Percentiles rank a stretch among this genome's conserved stretches.
These are phyloP conservation scores for Dillenia suffruticosa DNA, from an alignment of 164 flowering plant species.

Conservation along the genomic window DNA sequence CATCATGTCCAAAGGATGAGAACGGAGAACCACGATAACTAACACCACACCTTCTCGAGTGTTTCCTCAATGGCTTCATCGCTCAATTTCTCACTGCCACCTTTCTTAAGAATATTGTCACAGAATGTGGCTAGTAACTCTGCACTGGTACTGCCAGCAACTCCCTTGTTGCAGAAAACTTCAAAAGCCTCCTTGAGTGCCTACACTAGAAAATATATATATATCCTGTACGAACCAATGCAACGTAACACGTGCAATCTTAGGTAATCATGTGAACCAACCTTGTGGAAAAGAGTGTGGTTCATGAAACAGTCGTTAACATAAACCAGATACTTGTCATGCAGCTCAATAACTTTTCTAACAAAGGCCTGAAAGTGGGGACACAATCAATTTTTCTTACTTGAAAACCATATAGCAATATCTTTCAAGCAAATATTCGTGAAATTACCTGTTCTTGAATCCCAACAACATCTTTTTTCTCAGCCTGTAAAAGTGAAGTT, in stretches of 20 bases:
- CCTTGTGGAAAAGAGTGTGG: slow-evolving; percentile 95
- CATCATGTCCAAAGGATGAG: not conserved
- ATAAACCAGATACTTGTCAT: slow-evolving; percentile 85
- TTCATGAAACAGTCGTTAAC: slow-evolving; percentile 73
- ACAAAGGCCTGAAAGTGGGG: slow-evolving; percentile 64
- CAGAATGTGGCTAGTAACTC: slow-evolving; percentile 90
- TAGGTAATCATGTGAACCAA: slow-evolving; percentile 14
- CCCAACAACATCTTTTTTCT: slow-evolving; percentile 71
- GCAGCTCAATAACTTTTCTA: slow-evolving; percentile 86
- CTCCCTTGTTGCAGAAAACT: slow-evolving; percentile 86
- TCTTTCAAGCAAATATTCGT: not conserved
- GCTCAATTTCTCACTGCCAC: slow-evolving; percentile 92
- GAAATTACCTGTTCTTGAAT: slow-evolving; percentile 78
- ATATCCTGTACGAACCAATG: too few species aligned
- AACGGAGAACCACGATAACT: not conserved
- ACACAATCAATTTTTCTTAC: slow-evolving; percentile 6
- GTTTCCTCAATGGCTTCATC: slow-evolving; percentile 96
- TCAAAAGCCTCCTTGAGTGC: slow-evolving; percentile 97
- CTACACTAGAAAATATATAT: slow-evolving; percentile 24
- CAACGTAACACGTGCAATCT: too few species aligned
- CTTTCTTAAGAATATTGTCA: slow-evolving; percentile 91
- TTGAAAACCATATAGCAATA: not conserved
- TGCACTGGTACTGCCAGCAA: slow-evolving; percentile 86
- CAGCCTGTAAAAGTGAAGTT: slow-evolving; percentile 47
- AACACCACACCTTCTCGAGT: slow-evolving; percentile 64